Percentiles rank a stretch among this genome's conserved stretches.
phyloP scores from a whole-genome alignment of 2,329 filamentous ascomycete species.

The Periconia sp. region DNA sequence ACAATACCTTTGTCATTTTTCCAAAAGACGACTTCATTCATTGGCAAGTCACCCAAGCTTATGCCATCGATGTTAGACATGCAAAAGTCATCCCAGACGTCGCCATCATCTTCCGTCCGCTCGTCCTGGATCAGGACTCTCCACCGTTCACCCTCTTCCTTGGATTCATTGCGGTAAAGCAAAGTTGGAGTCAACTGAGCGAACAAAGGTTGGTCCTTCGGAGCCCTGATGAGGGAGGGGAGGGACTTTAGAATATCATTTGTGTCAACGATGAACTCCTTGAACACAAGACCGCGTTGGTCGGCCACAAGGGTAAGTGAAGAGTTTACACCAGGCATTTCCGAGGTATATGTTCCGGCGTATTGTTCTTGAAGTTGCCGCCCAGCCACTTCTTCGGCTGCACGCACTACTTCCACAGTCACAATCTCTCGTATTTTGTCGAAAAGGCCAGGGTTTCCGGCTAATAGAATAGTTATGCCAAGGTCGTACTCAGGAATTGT shows the following conservation, averaged over 20 bases:
- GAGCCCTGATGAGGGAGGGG: neutral
- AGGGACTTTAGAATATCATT: conserved; percentile 28
- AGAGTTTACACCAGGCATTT: conserved; percentile 29
- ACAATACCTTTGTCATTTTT: conserved; percentile 19
- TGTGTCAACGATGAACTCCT: conserved; percentile 36
- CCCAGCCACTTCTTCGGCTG: conserved; percentile 41
- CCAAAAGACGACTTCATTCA: conserved; percentile 49
- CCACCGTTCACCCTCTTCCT: conserved; percentile 44
- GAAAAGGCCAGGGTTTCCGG: conserved; percentile 29
- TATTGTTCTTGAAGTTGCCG: conserved; percentile 33
- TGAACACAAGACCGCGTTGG: conserved; percentile 33
- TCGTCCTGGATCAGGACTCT: conserved; percentile 28
- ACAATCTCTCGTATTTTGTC: conserved; percentile 34
- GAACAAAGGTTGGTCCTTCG: conserved; percentile 15
- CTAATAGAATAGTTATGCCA: conserved; percentile 50
- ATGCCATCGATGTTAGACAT: conserved; percentile 35
- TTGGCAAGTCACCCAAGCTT: conserved; percentile 38
- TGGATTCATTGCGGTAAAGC: conserved; percentile 30
- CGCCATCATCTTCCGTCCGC: conserved; percentile 10
- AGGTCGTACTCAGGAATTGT: conserved; percentile 53
- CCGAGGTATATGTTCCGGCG: conserved; percentile 30
- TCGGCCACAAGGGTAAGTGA: conserved; percentile 32
- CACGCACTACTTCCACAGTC: conserved; percentile 33
- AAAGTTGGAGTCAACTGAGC: conserved; percentile 35
- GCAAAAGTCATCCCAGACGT: conserved; percentile 47